These are phyloP conservation scores for Volvox africanus DNA, from an alignment of 139 green algal genomes.

Conservation along the genomic window DNA sequence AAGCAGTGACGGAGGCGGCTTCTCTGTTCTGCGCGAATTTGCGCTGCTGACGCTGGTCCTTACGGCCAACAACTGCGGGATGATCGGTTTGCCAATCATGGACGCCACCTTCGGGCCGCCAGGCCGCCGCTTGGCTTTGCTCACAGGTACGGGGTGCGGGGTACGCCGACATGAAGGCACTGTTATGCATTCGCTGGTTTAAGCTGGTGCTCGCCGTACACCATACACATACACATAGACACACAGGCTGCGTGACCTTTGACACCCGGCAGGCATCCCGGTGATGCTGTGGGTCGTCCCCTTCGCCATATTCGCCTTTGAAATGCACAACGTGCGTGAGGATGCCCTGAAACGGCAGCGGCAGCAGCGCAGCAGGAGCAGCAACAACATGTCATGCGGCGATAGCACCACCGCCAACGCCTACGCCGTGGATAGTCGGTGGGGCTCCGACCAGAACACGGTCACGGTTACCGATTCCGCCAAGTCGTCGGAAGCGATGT, in stretches of 20 bases:
- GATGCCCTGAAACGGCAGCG: neutral
- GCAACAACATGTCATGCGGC: neutral
- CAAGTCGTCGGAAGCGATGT: neutral
- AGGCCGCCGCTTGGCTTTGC: conserved; percentile 25
- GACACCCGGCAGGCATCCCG: conserved; percentile 20
- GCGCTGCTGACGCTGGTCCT: conserved; percentile 51
- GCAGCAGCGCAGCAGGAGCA: neutral
- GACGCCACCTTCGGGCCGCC: conserved; percentile 28
- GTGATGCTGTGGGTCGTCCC: conserved; percentile 41
- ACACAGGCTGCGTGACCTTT: too few relatives aligned
- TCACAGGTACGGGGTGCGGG: conserved; percentile 17
- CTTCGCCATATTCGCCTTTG: conserved; percentile 36
- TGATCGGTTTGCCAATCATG: conserved; percentile 61
- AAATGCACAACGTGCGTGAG: conserved; percentile 7
- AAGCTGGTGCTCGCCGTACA: too few relatives aligned
- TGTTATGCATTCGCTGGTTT: too few relatives aligned
- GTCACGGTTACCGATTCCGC: too few relatives aligned
- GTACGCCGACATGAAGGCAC: too few relatives aligned
- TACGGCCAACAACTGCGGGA: conserved; percentile 55
- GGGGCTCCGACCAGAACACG: neutral
- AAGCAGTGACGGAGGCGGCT: neutral
- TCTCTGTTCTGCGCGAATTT: conserved; percentile 3
- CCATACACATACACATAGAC: too few relatives aligned
- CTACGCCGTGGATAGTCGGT: neutral
- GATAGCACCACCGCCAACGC: neutral